These are phyloP conservation scores for Mallotus japonicus DNA, from an alignment of 441 rosid species.

Conservation along the genomic window DNA sequence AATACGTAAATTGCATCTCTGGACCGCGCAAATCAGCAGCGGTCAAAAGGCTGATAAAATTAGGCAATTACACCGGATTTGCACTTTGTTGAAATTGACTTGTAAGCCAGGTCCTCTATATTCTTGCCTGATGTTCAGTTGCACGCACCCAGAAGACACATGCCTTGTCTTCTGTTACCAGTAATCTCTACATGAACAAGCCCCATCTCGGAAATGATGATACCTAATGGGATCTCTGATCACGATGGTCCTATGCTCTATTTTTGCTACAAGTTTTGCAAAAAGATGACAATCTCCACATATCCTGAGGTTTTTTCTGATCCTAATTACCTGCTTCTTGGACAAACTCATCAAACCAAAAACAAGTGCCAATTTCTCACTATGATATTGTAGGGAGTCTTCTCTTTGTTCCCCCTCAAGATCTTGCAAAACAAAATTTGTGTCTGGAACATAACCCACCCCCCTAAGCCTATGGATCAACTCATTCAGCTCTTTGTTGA, in stretches of 20 bases:
- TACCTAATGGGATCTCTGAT: conserved; percentile 67
- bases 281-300: conserved; percentile 75
- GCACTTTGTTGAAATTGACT: not conserved
- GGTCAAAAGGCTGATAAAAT: no score
- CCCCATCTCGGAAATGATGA: conserved; percentile 60
- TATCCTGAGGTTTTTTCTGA: conserved; percentile 70
- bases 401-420: conserved; percentile 73
- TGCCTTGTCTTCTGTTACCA: conserved; percentile 33
- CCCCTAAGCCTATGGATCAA: conserved; percentile 43
- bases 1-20: no score
- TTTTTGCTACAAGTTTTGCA: conserved; percentile 51
- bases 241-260: conserved; percentile 40
- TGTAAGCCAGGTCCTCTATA: not conserved
- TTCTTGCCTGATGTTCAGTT: not conserved
- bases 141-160: no score
- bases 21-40: no score
- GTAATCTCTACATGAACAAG: conserved; percentile 69
- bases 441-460: conserved; percentile 65
- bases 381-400: conserved; percentile 59
- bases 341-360: conserved; percentile 57
- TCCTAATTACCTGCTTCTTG: conserved; percentile 46
- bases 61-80: no score
- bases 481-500: conserved; percentile 39
- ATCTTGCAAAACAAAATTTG: conserved; percentile 58
- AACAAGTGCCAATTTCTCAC: conserved; percentile 66